A percentile compares a stretch with the other conserved stretches of the same genome.
Evolutionary conservation across 441 rosid species (phyloP).

Genomic region (Populus tomentosa): DNA sequence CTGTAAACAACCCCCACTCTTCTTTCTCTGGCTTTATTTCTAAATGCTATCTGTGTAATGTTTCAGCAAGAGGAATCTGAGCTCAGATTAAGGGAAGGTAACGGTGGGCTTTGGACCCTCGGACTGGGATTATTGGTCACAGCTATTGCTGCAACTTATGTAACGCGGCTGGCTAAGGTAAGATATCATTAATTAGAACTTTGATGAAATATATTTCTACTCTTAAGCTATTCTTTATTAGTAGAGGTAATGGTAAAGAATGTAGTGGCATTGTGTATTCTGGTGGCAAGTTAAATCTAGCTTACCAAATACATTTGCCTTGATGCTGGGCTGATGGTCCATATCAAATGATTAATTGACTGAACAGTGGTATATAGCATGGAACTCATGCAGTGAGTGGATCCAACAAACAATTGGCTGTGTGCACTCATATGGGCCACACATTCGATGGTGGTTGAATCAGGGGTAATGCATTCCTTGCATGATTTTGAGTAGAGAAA

Average conservation of each 20-base stretch:
- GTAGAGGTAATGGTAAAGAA: not conserved
- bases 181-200: not conserved
- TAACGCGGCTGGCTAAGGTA: constrained; percentile 90
- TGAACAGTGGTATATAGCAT: not conserved
- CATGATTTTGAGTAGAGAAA: not conserved
- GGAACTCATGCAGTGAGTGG: not conserved
- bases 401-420: not conserved
- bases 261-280: not conserved
- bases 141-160: constrained; percentile 82
- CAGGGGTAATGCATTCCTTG: not conserved
- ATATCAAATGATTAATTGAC: not conserved
- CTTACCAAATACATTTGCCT: not conserved
- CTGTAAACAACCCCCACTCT: not conserved
- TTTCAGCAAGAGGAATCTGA: constrained; percentile 92
- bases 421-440: not conserved
- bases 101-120: constrained; percentile 67
- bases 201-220: not conserved
- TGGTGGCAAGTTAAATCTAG: not conserved
- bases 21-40: not conserved
- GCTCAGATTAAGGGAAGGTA: constrained; percentile 67
- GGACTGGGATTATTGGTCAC: constrained; percentile 80
- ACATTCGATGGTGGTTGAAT: not conserved
- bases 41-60: not conserved
- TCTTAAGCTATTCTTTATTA: not conserved
- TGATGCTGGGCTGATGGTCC: not conserved